Base-by-base conservation (phyloP, 2,329 filamentous ascomycete genomes). In the Aspergillus terreus region DNA sequence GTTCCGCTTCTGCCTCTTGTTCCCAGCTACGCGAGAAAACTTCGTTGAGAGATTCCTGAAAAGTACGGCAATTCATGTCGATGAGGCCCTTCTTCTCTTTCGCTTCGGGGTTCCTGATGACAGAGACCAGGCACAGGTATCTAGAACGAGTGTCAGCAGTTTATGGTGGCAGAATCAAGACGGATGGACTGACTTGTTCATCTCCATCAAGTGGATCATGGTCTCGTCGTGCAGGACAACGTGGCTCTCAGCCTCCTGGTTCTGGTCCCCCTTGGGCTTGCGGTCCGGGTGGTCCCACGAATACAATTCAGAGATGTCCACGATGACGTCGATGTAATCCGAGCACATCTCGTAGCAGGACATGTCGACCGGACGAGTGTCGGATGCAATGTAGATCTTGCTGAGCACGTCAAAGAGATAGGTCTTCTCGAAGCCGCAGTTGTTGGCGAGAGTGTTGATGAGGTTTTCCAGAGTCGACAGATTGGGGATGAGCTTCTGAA, bases 361-460 rank as follows among this genome's bases (percentile, higher is more conserved):
- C 80, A 96, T 94, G 66, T 97, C 92, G 30, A 92, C 90, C 0
- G 92, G 92, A 36, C 89, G 87, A 27, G 87, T 94, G 70, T 99
- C 94, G 4, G 92, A 96, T 1, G 94, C 94, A 61, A 99, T 95
- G 75, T 99, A 99, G 56, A 99, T 96, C 76, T 99, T 99, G 74
- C 90, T 95, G 61, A 95, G 82, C 7, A 97, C 92, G 67, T 99
- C 95, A 68, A 99, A 99, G 6, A 99, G 83, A 70, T 99, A 99
- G 3, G 92, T 92, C 74, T 99, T 99, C 69, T 97, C 92, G 68
- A 99, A 96, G 44, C 90, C 88, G 67, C 92, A 97, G 12, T 90
- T 94, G 55, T 88, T 90, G 74, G 90, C 95, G 40, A 99, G 82
- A 59, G 92, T 94, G 64, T 95, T 96, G 64, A 99, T 86, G 72